phyloP scores from a whole-genome alignment of 2,329 filamentous ascomycete species.

The Aureobasidium musti region DNA sequence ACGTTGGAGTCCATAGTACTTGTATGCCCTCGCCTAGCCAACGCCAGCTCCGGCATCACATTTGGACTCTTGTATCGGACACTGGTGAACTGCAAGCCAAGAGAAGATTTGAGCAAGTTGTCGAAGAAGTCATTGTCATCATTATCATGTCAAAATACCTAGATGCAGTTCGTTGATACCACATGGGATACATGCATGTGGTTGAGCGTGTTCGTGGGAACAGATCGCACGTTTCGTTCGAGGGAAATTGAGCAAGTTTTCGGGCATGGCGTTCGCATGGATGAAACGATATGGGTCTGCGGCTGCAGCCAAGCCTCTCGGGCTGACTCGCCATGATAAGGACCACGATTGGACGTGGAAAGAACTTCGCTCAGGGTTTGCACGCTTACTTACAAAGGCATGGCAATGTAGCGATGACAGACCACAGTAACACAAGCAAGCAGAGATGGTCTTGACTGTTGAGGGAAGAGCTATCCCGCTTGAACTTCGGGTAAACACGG shows the following conservation, averaged over 20 bases:
- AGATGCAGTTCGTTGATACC: neutral
- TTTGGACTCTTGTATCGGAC: too few relatives aligned
- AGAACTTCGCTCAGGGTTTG: neutral
- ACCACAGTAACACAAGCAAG: neutral
- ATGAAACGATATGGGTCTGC: neutral
- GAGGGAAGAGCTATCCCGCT: neutral
- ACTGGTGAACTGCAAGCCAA: neutral
- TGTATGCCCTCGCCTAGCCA: neutral
- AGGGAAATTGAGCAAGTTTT: slow-evolving; percentile 20
- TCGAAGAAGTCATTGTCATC: neutral
- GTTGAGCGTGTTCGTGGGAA: neutral
- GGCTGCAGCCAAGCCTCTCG: slow-evolving; percentile 6
- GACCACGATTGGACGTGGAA: neutral
- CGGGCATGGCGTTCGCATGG: slow-evolving; percentile 1
- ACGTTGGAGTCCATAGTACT: neutral
- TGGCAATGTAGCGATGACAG: neutral
- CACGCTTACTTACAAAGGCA: too few relatives aligned
- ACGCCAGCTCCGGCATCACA: neutral
- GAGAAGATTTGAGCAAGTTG: slow-evolving; percentile 18
- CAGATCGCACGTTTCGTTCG: slow-evolving; percentile 6
- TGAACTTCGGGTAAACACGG: neutral
- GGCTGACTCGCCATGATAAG: neutral
- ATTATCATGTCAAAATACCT: neutral
- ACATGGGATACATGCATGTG: neutral
- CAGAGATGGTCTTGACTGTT: neutral